Percentiles rank a stretch among this genome's conserved stretches.
Evolutionary conservation across 2,329 filamentous ascomycete genomes (phyloP).

Genomic region (Nemania serpens): DNA sequence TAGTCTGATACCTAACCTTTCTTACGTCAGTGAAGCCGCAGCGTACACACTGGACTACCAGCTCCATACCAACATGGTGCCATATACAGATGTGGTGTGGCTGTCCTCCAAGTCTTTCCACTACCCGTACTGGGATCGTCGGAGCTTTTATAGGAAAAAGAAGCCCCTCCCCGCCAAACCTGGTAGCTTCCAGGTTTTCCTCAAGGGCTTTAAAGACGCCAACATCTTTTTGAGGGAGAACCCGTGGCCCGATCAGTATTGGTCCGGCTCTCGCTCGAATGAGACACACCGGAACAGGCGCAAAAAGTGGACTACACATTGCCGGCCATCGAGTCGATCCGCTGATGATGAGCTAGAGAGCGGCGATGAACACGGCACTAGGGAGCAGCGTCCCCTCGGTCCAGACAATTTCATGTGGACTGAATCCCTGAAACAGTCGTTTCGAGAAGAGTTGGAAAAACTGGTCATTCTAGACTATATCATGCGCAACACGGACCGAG

Average conservation of each 20-base stretch:
- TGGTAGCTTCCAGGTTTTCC: constrained; percentile 95
- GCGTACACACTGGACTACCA: constrained; percentile 94
- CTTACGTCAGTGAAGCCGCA: constrained; percentile 96
- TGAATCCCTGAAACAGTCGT: constrained; percentile 83
- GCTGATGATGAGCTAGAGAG: constrained; percentile 53
- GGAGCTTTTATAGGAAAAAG: constrained; percentile 84
- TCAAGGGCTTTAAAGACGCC: constrained; percentile 96
- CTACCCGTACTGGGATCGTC: constrained; percentile 96
- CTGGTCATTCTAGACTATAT: constrained; percentile 98
- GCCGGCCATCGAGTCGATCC: constrained; percentile 63
- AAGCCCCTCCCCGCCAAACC: constrained; percentile 87
- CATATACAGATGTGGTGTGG: constrained; percentile 93
- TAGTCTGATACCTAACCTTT: constrained; percentile 91
- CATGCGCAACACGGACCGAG: constrained; percentile 97
- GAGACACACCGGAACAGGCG: constrained; percentile 70
- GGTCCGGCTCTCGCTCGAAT: constrained; percentile 69
- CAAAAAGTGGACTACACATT: constrained; percentile 80
- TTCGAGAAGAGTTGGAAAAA: constrained; percentile 94
- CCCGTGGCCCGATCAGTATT: constrained; percentile 93
- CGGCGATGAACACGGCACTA: constrained; percentile 50
- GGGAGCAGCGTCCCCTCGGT: constrained; percentile 45
- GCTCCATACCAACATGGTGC: constrained; percentile 87
- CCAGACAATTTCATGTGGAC: constrained; percentile 80
- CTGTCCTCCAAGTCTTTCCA: constrained; percentile 96
- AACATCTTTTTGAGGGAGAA: constrained; percentile 94